Percentiles rank a stretch among this genome's conserved stretches.
phyloP scores from a whole-genome alignment of 371 early-diverging fungal genomes.

The Lichtheimia ornata region DNA sequence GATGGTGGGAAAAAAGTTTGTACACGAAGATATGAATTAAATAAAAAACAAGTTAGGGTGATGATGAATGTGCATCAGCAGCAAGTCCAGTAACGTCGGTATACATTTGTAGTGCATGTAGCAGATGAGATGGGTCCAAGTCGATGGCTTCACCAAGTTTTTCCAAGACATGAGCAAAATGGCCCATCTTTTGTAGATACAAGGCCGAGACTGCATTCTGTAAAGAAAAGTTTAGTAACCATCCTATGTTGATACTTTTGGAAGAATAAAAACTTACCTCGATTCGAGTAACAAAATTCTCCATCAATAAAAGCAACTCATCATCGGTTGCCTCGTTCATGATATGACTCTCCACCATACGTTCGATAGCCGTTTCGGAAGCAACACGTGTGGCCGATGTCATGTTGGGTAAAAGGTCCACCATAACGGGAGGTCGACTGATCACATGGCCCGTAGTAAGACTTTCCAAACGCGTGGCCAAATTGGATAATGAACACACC shows the following conservation, averaged over 20 bases:
- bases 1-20: too few relatives aligned
- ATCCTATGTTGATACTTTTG: background rate
- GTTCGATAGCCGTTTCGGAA: background rate
- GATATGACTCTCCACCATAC: constrained; percentile 21
- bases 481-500: constrained; percentile 35
- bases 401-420: background rate
- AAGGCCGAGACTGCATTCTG: constrained; percentile 61
- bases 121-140: constrained; percentile 57
- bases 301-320: constrained; percentile 49
- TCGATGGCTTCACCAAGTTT: constrained; percentile 55
- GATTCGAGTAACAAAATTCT: constrained; percentile 50
- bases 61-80: background rate
- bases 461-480: constrained; percentile 45
- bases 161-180: constrained; percentile 57
- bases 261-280: constrained; percentile 26
- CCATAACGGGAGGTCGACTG: background rate
- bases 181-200: constrained; percentile 57
- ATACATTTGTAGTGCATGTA: constrained; percentile 66
- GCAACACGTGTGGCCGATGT: too few relatives aligned
- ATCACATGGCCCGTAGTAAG: constrained; percentile 25
- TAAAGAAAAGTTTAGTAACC: constrained; percentile 1
- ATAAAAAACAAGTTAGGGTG: background rate
- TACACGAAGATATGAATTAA: too few relatives aligned
- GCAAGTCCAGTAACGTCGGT: constrained; percentile 35
- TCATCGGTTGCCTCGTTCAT: constrained; percentile 43